Evolutionary conservation across 257 asterid species (phyloP).

Genomic region (Gentiana straminea): DNA sequence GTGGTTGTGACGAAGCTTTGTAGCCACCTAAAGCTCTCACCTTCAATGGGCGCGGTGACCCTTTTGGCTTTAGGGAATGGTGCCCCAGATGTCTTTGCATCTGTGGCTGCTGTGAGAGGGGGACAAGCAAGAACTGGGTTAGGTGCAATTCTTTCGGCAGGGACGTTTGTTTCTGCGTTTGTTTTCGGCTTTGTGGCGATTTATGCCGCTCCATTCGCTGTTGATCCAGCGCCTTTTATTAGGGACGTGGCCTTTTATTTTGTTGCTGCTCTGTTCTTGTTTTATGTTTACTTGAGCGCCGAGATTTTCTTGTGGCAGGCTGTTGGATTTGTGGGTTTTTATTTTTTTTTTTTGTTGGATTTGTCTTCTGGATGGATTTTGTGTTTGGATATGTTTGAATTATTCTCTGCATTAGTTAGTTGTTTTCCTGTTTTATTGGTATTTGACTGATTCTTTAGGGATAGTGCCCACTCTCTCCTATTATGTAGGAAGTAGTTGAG

Average conservation of each 20-base stretch:
- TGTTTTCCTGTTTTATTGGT: no score
- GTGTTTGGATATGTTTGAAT: no score
- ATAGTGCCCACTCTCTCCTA: no score
- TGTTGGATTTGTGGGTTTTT: slow-evolving; percentile 82
- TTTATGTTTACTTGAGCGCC: slow-evolving; percentile 89
- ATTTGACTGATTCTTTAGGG: no score
- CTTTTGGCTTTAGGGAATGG: slow-evolving; percentile 91
- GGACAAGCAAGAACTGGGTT: slow-evolving; percentile 88
- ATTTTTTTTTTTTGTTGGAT: slow-evolving; percentile 81
- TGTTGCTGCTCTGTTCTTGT: slow-evolving; percentile 63
- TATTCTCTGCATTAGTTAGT: no score
- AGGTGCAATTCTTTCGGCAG: slow-evolving; percentile 94
- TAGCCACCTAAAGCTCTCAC: slow-evolving; percentile 52
- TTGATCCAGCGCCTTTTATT: slow-evolving; percentile 73
- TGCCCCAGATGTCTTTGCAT: slow-evolving; percentile 94
- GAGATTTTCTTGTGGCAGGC: slow-evolving; percentile 99
- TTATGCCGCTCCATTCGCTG: slow-evolving; percentile 77
- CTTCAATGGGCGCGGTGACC: slow-evolving; percentile 98
- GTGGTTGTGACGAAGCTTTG: slow-evolving; percentile 77
- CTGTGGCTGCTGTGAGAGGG: slow-evolving; percentile 84
- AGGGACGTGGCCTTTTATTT: slow-evolving; percentile 91
- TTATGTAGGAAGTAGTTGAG: no score
- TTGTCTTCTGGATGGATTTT: slow-evolving; percentile 93
- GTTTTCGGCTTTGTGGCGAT: slow-evolving; percentile 91
- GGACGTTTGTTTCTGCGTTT: slow-evolving; percentile 89